Evolutionary conservation across 345 rosid species (phyloP).

Genomic region (Limnanthes douglasii): DNA sequence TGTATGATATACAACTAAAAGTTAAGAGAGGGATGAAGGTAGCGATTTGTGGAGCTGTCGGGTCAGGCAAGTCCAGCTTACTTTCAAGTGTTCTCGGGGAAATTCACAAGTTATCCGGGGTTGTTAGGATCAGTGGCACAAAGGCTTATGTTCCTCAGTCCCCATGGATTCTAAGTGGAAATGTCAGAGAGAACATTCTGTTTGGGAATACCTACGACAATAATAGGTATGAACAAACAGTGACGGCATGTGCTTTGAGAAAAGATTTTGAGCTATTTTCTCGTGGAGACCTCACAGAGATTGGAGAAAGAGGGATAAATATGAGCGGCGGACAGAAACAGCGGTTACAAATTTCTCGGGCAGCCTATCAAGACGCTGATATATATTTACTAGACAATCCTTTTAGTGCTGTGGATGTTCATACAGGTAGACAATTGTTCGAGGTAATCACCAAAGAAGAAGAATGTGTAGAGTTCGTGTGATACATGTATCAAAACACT

Average conservation of each 20-base stretch:
- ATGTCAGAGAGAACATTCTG: conserved; percentile 68
- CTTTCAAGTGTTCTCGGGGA: conserved; percentile 74
- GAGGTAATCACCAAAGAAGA: too few relatives aligned
- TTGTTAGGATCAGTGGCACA: conserved; percentile 56
- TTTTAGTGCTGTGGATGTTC: conserved; percentile 96
- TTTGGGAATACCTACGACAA: conserved; percentile 52
- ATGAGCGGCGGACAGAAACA: conserved; percentile 99
- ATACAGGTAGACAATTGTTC: conserved; percentile 82
- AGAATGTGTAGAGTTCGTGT: too few relatives aligned
- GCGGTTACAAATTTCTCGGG: conserved; percentile 86
- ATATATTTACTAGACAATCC: conserved; percentile 85
- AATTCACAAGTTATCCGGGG: conserved; percentile 55
- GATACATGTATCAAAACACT: too few relatives aligned
- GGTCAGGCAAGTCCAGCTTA: conserved; percentile 84
- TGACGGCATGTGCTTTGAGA: conserved; percentile 61
- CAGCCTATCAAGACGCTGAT: conserved; percentile 87
- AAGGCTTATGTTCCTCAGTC: conserved; percentile 85
- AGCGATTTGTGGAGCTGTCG: conserved; percentile 80
- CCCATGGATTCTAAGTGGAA: conserved; percentile 83
- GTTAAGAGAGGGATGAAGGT: conserved; percentile 78
- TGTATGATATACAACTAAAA: conserved; percentile 37
- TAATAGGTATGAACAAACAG: conserved; percentile 39
- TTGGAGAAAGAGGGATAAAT: conserved; percentile 94
- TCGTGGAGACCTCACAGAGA: conserved; percentile 70
- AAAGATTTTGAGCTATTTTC: conserved; percentile 81